phyloP scores from a whole-genome alignment of 768 basidiomycete genomes.

The Coprinopsis strossmayeri region DNA sequence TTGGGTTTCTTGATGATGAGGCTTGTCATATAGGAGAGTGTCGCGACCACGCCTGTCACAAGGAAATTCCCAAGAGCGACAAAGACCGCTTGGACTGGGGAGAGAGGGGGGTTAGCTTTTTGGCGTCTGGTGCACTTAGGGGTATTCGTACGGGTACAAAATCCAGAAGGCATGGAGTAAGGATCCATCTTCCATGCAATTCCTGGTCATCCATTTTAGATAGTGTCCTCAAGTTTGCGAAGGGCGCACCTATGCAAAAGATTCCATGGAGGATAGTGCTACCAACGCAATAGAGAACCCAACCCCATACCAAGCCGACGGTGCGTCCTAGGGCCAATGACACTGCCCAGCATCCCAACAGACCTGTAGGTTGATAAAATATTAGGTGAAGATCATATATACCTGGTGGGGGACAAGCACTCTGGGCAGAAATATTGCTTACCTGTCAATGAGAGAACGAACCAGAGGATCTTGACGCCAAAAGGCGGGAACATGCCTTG shows the following conservation, averaged over 20 bases:
- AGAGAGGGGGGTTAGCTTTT: background rate
- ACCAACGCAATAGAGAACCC: conserved; percentile 41
- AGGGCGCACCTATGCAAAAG: conserved; percentile 57
- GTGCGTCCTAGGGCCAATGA: conserved; percentile 38
- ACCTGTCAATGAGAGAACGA: conserved; percentile 51
- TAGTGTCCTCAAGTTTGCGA: too few species aligned
- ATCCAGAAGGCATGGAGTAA: conserved; percentile 45
- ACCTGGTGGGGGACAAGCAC: too few species aligned
- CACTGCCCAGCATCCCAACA: conserved; percentile 43
- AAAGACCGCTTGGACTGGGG: conserved; percentile 35
- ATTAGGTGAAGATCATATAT: conserved; percentile 2
- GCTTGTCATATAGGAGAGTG: conserved; percentile 39
- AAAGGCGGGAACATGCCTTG: conserved; percentile 29
- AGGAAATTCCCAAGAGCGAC: conserved; percentile 38
- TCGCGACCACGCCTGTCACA: conserved; percentile 35
- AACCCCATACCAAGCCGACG: conserved; percentile 40
- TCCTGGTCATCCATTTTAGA: too few species aligned
- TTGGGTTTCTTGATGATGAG: conserved; percentile 34
- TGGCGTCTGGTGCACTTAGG: background rate
- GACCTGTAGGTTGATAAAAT: conserved; percentile 28
- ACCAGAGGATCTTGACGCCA: conserved; percentile 52
- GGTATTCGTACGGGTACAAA: conserved; percentile 44
- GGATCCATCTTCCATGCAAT: conserved; percentile 63
- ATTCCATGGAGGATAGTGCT: conserved; percentile 46
- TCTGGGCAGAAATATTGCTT: too few species aligned